Conservation (phyloP, 2,329 filamentous ascomycete species). For the Uncinocarpus reesii region DNA sequence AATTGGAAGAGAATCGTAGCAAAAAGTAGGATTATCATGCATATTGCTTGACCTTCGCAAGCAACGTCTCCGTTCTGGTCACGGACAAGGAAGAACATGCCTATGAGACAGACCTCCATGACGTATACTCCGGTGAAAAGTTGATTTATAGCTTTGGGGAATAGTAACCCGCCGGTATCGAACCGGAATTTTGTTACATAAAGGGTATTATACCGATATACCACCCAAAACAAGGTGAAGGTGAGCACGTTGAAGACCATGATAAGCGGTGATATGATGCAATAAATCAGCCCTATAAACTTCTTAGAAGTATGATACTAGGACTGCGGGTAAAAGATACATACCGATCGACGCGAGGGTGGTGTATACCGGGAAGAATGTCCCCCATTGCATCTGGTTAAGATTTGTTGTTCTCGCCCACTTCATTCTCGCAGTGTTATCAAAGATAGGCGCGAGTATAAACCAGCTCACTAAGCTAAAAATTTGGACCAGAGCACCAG, state of each 20-base stretch:
- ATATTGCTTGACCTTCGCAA: slow-evolving; percentile 66
- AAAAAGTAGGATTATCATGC: slow-evolving; percentile 66
- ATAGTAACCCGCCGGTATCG: slow-evolving; percentile 86
- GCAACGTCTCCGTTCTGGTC: slow-evolving; percentile 45
- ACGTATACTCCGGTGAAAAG: slow-evolving; percentile 91
- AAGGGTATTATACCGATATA: slow-evolving; percentile 91
- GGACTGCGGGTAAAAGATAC: slow-evolving; percentile 15
- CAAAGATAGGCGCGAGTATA: slow-evolving; percentile 65
- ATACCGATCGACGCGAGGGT: slow-evolving; percentile 84
- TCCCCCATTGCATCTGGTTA: slow-evolving; percentile 73
- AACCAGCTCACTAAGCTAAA: slow-evolving; percentile 72
- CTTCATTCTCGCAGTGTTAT: slow-evolving; percentile 72
- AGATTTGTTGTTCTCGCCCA: slow-evolving; percentile 75
- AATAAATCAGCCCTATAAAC: slow-evolving; percentile 62
- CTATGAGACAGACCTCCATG: slow-evolving; percentile 83
- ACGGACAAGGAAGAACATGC: slow-evolving; percentile 70
- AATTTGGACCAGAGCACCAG: slow-evolving; percentile 76
- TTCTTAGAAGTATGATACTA: slow-evolving; percentile 17
- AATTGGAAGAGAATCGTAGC: slow-evolving; percentile 70
- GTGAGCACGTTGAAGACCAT: slow-evolving; percentile 88
- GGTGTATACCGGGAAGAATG: slow-evolving; percentile 91
- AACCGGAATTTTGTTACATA: slow-evolving; percentile 84
- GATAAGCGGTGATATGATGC: slow-evolving; percentile 79
- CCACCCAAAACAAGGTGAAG: slow-evolving; percentile 83
- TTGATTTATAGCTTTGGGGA: slow-evolving; percentile 87